Evolutionary conservation across 106 monocot species (phyloP).

Genomic region (Hemerocallis citrina): DNA sequence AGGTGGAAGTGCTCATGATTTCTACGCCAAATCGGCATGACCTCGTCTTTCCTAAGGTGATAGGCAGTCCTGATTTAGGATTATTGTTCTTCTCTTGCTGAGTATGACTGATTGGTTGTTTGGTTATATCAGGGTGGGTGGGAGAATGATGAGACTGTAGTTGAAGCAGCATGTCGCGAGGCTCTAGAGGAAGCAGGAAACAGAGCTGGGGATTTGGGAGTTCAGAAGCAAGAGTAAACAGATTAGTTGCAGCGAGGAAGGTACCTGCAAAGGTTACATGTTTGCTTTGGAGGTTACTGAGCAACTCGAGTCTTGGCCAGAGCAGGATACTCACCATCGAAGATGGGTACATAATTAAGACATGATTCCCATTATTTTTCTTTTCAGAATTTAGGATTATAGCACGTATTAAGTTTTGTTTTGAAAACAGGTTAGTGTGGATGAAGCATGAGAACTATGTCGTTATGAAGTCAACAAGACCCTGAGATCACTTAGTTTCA

Average conservation of each 20-base stretch:
- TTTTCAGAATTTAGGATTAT: too few relatives aligned
- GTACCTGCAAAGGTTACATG: constrained; percentile 62
- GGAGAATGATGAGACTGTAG: constrained; percentile 14
- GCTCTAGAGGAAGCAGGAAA: constrained; percentile 31
- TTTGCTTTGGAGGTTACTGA: constrained; percentile 65
- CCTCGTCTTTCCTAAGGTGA: constrained; percentile 9
- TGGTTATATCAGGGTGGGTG: constrained; percentile 12
- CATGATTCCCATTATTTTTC: background rate
- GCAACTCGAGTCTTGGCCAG: constrained; percentile 63
- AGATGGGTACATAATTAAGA: constrained; percentile 46
- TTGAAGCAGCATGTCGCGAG: constrained; percentile 15
- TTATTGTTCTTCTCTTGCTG: background rate
- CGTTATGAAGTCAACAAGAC: too few relatives aligned
- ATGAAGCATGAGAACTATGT: too few relatives aligned
- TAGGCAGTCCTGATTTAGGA: too few relatives aligned
- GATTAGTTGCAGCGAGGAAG: constrained; percentile 20
- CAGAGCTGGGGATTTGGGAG: constrained; percentile 47
- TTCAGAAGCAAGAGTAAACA: constrained; percentile 80
- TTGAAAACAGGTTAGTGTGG: too few relatives aligned
- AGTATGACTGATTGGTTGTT: background rate
- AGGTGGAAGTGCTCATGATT: constrained; percentile 5
- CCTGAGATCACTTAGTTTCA: too few relatives aligned
- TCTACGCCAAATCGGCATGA: constrained; percentile 9
- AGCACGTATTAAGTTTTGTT: too few relatives aligned
- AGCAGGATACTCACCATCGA: constrained; percentile 39